Base-by-base conservation (phyloP, 148 eudicot genomes). In the Spergularia bocconei region DNA sequence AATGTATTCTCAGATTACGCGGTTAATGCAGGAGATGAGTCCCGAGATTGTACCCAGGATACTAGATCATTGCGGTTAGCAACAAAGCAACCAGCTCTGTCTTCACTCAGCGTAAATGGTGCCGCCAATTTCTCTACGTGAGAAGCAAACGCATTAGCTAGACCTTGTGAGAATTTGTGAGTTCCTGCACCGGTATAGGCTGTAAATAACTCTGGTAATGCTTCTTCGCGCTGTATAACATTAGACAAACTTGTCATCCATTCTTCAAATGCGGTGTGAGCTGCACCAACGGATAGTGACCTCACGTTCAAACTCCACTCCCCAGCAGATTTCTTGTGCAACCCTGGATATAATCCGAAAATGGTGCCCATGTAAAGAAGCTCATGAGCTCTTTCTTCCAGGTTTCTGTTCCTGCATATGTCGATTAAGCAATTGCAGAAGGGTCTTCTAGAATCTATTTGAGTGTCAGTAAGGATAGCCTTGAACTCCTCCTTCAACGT, bases 361-460 rank as follows among this genome's bases (percentile, higher is more conserved):
- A 86, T 54, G 20, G 87, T 85, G 12, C 98, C 99, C 17, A 91
- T 11, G 66, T 91, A 91, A 11, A 96, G 81, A 58, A 96, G 87
- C 79, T 96, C 99, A 13, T 92, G 99, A n/a, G 97, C 98, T 79
- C 97, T 84, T 81, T 85, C 93, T 5, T 84, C 78, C 59, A 80
- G 56, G 60, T 89, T 85, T 75, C 81, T 79, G 53, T 85, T 89
- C 57, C 99, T 65, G 57, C 98, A 96, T 11, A 96, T 88, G 80
- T 96, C 99, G 65, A 96, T 96, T 83, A 96, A 82, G 84, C 96
- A 90, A 78, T 96, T 96, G 54, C 99, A 96, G 78, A 91, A 92
- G 16, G 98, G 90, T 77, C 95, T 88, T 73, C 98, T 78, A 33
- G 97, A 86, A 16, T 96, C 97, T 19, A 87, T 81, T 62, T 77